Percentiles rank a stretch among this genome's conserved stretches.
phyloP scores from a whole-genome alignment of 495 filamentous ascomycete genomes.

The Aspergillus nanangensis region DNA sequence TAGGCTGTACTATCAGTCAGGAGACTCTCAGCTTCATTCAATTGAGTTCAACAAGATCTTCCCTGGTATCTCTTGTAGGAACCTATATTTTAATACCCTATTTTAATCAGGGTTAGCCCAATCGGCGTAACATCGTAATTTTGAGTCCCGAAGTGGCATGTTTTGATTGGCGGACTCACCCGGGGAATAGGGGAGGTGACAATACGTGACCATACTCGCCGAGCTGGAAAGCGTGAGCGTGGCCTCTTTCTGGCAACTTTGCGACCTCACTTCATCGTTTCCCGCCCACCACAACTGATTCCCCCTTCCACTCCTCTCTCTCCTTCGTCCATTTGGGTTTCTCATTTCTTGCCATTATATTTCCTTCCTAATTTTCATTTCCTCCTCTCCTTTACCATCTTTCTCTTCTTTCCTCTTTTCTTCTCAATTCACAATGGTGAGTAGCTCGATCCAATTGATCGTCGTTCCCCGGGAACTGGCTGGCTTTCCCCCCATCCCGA shows the following conservation, averaged over 20 bases:
- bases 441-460: constrained; percentile 10
- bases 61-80: too few species aligned
- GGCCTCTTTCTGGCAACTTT: constrained; percentile 40
- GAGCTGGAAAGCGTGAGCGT: constrained; percentile 38
- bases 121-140: too few species aligned
- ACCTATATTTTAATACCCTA: too few species aligned
- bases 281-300: constrained; percentile 4
- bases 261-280: constrained; percentile 20
- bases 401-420: constrained; percentile 12
- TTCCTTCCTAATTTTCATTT: constrained; percentile 3
- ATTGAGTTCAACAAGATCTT: too few species aligned
- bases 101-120: too few species aligned
- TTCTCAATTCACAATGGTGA: constrained; percentile 37
- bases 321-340: constrained; percentile 4
- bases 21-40: too few species aligned
- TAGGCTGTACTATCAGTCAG: too few species aligned
- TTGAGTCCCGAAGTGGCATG: too few species aligned
- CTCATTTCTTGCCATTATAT: constrained; percentile 3
- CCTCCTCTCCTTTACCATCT: constrained; percentile 7
- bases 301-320: constrained; percentile 10
- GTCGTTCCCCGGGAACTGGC: neutral
- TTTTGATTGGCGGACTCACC: constrained; percentile 3
- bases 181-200: constrained; percentile 9
- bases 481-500: too few species aligned
- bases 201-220: constrained; percentile 19